Evolutionary conservation across 106 monocot species (phyloP).

Genomic region (Acorus gramineus): DNA sequence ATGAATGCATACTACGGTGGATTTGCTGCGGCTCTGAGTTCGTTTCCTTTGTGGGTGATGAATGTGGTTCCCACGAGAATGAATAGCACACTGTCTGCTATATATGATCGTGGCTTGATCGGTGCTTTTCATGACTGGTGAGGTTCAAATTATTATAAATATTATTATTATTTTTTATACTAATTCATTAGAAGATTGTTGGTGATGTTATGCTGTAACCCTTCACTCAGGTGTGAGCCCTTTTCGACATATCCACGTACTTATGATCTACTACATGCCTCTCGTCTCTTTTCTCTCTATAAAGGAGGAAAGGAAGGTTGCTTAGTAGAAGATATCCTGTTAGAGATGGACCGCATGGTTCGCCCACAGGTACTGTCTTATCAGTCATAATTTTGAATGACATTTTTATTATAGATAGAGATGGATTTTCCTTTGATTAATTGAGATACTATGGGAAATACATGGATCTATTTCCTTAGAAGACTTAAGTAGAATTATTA

Average conservation of each 20-base stretch:
- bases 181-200: background rate
- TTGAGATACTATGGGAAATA: too few relatives aligned
- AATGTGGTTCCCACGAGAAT: conserved; percentile 75
- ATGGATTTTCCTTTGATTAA: too few relatives aligned
- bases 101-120: conserved; percentile 91
- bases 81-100: conserved; percentile 65
- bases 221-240: conserved; percentile 43
- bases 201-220: conserved; percentile 22
- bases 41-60: conserved; percentile 86
- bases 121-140: conserved; percentile 97
- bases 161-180: background rate
- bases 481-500: too few relatives aligned
- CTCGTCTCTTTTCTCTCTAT: conserved; percentile 76
- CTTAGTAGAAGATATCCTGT: conserved; percentile 71
- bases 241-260: conserved; percentile 98
- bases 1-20: conserved; percentile 96
- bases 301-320: conserved; percentile 40
- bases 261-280: conserved; percentile 91
- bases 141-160: conserved; percentile 9
- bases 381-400: too few relatives aligned
- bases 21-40: conserved; percentile 74
- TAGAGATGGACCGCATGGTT: conserved; percentile 96
- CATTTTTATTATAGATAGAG: too few relatives aligned
- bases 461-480: too few relatives aligned
- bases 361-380: conserved; percentile 59